Evolutionary conservation across 2,329 filamentous ascomycete genomes (phyloP), one percentile per base, ranked within the genome.

Genomic region (Nannizziopsis barbatae): DNA sequence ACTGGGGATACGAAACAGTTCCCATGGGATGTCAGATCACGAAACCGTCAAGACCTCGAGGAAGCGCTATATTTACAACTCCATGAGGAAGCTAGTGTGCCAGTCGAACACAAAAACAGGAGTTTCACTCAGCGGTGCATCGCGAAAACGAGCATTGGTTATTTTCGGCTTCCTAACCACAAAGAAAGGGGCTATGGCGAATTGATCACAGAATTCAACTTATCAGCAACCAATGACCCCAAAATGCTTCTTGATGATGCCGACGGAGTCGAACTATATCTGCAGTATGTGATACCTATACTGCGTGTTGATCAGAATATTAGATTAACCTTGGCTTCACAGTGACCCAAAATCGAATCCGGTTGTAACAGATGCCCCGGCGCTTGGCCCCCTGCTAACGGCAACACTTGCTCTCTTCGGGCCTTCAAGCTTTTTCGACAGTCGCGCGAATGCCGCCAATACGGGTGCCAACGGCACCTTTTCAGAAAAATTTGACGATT

Each of bases 1-100:
- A 45, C 49, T 2, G 38, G 45, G 6, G 20, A 42, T 27, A 1
- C 17, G 12, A 30, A 37, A 8, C 9, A 36, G n/a, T 47, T 50
- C 27, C 43, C 49, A 15, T 50, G 49, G 49, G 42, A 42, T 42
- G 8, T 46, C 12, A 50, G n/a, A n/a, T n/a, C 43, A 3, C 49
- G 49, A 27, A 20, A 50, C n/a, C 43, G 49, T 15, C 49, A 50
- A 20, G 43, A 50, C 17, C 40, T 50, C 30, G 27, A 40, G 14
- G 49, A 50, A 35, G 38, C 30, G 27, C 36, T 47, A 17, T 50
- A 41, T 40, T 22, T 50, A 9, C 43, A 42, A 7, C 47, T 47
- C 35, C 47, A 42, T 9, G 37, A 22, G 8, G 43, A 14, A 15
- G 43, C 43, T 11, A 36, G 37, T 22, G 36, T 30, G n/a, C 33